Conservation (phyloP, 1,284 basidiomycete species). For the Tilletiopsis washingtonensis region DNA sequence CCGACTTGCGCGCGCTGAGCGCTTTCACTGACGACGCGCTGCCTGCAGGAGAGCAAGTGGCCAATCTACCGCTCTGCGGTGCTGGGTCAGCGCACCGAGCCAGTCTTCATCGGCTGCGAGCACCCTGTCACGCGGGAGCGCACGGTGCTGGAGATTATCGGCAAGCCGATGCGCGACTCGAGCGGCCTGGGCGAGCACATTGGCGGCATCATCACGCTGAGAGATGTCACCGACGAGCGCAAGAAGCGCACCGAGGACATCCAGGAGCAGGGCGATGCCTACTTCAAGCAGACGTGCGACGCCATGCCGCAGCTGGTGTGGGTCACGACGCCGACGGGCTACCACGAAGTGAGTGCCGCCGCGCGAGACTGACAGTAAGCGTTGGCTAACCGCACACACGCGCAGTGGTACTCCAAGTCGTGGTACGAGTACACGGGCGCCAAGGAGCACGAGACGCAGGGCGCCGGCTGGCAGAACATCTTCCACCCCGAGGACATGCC, state of each 20-base stretch:
- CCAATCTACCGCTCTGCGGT: conserved; percentile 39
- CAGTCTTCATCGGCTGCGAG: conserved; percentile 22
- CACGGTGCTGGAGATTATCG: conserved; percentile 21
- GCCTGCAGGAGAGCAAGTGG: conserved; percentile 27
- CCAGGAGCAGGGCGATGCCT: conserved; percentile 29
- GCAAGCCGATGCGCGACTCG: conserved; percentile 30
- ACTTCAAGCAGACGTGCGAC: conserved; percentile 38
- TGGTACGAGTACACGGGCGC: conserved; percentile 47
- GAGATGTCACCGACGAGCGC: conserved; percentile 27
- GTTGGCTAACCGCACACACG: no score
- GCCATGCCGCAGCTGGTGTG: conserved; percentile 46
- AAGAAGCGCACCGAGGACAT: conserved; percentile 13
- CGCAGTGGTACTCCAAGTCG: conserved; percentile 9
- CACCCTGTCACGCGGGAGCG: conserved; percentile 14
- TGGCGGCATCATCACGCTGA: conserved; percentile 30
- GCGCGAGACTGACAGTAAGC: no score
- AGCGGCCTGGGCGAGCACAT: conserved; percentile 37
- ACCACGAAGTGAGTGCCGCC: no score
- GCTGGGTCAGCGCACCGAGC: conserved; percentile 19
- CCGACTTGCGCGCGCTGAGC: no score
- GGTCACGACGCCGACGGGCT: conserved; percentile 43
- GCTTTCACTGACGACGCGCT: conserved; percentile 28
- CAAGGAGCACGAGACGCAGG: conserved; percentile 25
- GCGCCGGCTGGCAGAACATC: conserved; percentile 44
- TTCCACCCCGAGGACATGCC: conserved; percentile 48